Evolutionary conservation across 176 grass and related monocot genomes (phyloP).

Genomic region (Zoysia pacifica): DNA sequence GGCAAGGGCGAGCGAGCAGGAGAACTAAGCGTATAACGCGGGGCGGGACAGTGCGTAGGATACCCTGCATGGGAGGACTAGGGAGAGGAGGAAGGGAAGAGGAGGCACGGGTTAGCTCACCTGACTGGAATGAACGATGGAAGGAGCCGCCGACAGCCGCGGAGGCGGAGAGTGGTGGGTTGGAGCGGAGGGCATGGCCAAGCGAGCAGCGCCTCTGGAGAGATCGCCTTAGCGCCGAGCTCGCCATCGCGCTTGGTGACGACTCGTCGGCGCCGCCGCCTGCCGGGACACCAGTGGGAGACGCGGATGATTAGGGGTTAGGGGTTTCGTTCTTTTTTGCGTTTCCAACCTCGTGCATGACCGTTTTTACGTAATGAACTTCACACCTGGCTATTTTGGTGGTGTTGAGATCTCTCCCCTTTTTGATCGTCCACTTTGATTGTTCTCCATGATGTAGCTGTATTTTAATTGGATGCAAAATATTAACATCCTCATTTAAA

Average conservation of each 20-base stretch:
- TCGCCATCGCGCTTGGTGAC: conserved; percentile 43
- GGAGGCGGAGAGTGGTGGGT: conserved; percentile 1
- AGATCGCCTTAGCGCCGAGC: conserved; percentile 41
- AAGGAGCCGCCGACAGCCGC: conserved; percentile 17
- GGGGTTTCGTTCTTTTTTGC: conserved; percentile 32
- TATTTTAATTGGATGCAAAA: too few species aligned
- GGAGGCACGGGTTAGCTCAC: conserved; percentile 27
- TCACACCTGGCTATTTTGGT: too few species aligned
- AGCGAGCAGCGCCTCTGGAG: conserved; percentile 13
- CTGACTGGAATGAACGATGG: conserved; percentile 41
- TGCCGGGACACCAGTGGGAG: neutral
- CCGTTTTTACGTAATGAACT: too few species aligned
- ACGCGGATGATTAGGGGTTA: conserved; percentile 2
- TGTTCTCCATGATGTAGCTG: too few species aligned
- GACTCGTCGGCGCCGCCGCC: conserved; percentile 51
- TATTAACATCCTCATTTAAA: too few species aligned
- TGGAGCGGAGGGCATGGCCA: conserved; percentile 19
- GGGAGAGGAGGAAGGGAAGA: neutral
- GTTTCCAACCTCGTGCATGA: neutral
- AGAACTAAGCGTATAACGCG: neutral
- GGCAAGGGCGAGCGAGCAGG: neutral
- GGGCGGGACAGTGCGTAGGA: too few species aligned
- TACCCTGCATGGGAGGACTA: neutral
- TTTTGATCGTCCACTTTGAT: too few species aligned
- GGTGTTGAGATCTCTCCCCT: too few species aligned